Evolutionary conservation across 163 green algal species (phyloP).

Genomic region (Smithsoniella earleae): DNA sequence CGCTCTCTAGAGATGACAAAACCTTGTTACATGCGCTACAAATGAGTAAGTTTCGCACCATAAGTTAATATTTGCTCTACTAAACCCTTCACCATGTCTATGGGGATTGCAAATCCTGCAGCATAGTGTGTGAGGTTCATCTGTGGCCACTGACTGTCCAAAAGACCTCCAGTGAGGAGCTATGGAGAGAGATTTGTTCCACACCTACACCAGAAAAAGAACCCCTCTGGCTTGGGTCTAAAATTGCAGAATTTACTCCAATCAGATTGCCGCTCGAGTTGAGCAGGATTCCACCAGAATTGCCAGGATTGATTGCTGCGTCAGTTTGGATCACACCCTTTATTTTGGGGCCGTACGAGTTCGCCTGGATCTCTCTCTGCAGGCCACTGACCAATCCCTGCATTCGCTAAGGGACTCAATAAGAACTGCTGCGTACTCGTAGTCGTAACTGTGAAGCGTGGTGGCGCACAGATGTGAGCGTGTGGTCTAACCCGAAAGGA

Average conservation of each 20-base stretch:
- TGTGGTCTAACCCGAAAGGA: conserved; percentile 90
- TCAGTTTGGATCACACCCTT: conserved; percentile 92
- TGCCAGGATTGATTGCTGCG: conserved; percentile 87
- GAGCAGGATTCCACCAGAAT: conserved; percentile 82
- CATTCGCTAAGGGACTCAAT: background rate
- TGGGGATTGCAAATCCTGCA: conserved; percentile 57
- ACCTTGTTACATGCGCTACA: no score
- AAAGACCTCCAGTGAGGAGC: no score
- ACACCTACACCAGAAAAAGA: conserved; percentile 30
- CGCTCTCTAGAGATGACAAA: conserved; percentile 38
- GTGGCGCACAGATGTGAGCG: conserved; percentile 53
- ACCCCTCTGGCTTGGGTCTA: conserved; percentile 24
- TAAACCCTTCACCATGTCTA: conserved; percentile 60
- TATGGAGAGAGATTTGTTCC: background rate
- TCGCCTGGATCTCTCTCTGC: conserved; percentile 26
- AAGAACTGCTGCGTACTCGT: background rate
- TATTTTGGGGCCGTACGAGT: conserved; percentile 13
- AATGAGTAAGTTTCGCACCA: no score
- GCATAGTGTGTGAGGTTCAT: no score
- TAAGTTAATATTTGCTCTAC: conserved; percentile 46
- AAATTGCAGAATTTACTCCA: conserved; percentile 41
- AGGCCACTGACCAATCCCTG: conserved; percentile 27
- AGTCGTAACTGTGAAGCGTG: background rate
- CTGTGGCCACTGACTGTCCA: no score
- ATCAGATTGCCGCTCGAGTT: conserved; percentile 78